phyloP scores from a whole-genome alignment of 805 yeast genomes.

The Ogataea dorogensis region DNA sequence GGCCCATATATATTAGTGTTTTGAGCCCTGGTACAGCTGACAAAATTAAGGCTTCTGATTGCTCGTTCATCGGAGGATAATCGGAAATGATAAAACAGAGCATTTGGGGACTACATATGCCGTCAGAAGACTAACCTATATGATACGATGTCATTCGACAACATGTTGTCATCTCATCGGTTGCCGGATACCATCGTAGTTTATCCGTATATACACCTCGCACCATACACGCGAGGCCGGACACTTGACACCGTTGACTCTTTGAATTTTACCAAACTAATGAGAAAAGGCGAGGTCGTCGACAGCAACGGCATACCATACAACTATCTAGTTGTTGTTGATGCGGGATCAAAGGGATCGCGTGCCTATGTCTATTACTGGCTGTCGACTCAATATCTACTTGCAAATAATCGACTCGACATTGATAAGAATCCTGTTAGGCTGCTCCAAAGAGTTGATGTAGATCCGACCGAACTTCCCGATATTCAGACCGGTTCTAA shows the following conservation, averaged over 20 bases:
- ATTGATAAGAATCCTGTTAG: conserved; percentile 4
- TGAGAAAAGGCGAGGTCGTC: conserved; percentile 25
- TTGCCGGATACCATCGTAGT: conserved; percentile 4
- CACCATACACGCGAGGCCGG: neutral
- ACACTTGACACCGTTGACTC: conserved; percentile 2
- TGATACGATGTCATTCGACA: neutral
- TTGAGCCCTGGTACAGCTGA: conserved; percentile 9
- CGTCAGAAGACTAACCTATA: neutral
- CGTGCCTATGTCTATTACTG: conserved; percentile 60
- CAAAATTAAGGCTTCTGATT: conserved; percentile 12
- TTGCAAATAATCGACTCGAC: conserved; percentile 19
- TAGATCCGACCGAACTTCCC: conserved; percentile 16
- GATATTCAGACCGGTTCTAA: conserved; percentile 32
- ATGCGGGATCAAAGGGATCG: conserved; percentile 67
- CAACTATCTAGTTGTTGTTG: conserved; percentile 60
- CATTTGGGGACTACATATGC: neutral
- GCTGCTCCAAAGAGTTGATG: conserved; percentile 10
- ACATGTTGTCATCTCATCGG: neutral
- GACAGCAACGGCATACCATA: conserved; percentile 48
- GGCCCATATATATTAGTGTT: conserved; percentile 6
- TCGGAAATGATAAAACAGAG: conserved; percentile 5
- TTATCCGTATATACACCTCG: conserved; percentile 9
- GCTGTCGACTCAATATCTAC: conserved; percentile 39
- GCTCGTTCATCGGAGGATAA: conserved; percentile 8
- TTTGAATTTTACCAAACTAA: neutral